These are phyloP conservation scores for Cenchrus purpureus DNA, from an alignment of 176 grass and related monocot genomes.

Conservation along the genomic window DNA sequence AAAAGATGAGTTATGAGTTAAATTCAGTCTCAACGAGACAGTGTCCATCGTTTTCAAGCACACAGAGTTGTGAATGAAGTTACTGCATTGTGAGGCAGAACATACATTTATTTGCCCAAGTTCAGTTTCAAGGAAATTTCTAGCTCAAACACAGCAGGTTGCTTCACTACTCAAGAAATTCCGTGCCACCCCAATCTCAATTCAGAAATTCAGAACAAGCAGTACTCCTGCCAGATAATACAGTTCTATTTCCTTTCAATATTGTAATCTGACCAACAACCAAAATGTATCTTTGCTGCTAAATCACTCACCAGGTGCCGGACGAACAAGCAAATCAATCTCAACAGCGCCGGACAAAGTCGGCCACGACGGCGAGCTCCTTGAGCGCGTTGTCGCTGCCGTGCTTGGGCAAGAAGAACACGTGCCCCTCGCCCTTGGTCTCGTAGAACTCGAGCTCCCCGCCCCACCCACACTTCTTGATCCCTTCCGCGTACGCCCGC, in stretches of 20 bases:
- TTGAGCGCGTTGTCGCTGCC: slow-evolving; percentile 56
- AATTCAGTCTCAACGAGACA: not conserved
- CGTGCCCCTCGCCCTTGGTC: slow-evolving; percentile 61
- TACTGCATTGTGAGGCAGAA: not conserved
- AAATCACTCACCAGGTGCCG: not conserved
- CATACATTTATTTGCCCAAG: not conserved
- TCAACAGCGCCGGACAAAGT: slow-evolving; percentile 54
- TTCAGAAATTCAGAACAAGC: not conserved
- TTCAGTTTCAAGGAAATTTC: not conserved
- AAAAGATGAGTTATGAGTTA: no score
- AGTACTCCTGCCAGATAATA: not conserved
- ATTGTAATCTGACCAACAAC: not conserved
- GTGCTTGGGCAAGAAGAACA: slow-evolving; percentile 62
- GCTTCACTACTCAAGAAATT: not conserved
- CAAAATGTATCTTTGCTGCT: not conserved
- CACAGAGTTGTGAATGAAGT: not conserved
- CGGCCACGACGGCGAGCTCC: slow-evolving; percentile 57
- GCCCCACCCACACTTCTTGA: slow-evolving; percentile 70
- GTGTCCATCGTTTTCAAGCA: no score
- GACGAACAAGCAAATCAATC: not conserved
- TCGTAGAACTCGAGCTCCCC: slow-evolving; percentile 61
- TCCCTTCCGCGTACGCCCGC: slow-evolving; percentile 57
- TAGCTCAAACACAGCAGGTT: not conserved
- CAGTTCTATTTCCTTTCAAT: not conserved
- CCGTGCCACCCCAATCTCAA: not conserved